These are phyloP conservation scores for Penicillium odoratum DNA, from an alignment of 495 filamentous ascomycete species.

Conservation along the genomic window DNA sequence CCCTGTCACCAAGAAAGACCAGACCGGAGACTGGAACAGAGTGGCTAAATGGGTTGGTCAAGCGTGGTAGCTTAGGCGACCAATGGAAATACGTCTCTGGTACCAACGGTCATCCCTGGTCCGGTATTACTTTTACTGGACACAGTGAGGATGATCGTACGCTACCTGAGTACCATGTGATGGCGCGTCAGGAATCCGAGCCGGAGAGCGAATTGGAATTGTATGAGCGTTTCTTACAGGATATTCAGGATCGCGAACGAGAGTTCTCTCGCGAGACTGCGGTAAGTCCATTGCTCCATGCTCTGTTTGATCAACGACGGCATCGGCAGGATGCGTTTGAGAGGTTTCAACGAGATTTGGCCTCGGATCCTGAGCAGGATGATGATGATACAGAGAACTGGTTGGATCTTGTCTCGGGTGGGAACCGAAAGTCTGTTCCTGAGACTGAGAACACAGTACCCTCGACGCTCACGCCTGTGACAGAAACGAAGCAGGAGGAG, in stretches of 20 bases:
- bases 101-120: conserved; percentile 22
- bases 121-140: conserved; percentile 28
- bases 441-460: conserved; percentile 13
- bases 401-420: conserved; percentile 36
- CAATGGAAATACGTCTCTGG: conserved; percentile 34
- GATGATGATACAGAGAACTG: conserved; percentile 30
- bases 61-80: conserved; percentile 42
- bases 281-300: conserved; percentile 37
- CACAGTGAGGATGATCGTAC: conserved; percentile 11
- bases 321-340: conserved; percentile 19
- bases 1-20: conserved; percentile 16
- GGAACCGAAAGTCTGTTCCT: conserved; percentile 31
- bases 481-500: conserved; percentile 7
- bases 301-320: conserved; percentile 34
- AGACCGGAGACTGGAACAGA: conserved; percentile 29
- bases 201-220: conserved; percentile 44
- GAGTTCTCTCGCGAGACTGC: conserved; percentile 25
- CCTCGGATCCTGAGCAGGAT: conserved; percentile 14
- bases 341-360: not conserved
- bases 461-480: not conserved
- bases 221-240: conserved; percentile 47
- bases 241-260: conserved; percentile 37
- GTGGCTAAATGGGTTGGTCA: conserved; percentile 39
- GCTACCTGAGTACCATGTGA: not conserved
- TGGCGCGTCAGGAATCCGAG: not conserved